phyloP scores from a whole-genome alignment of 1,139 yeast species.

The Yamadazyma dushanensis region DNA sequence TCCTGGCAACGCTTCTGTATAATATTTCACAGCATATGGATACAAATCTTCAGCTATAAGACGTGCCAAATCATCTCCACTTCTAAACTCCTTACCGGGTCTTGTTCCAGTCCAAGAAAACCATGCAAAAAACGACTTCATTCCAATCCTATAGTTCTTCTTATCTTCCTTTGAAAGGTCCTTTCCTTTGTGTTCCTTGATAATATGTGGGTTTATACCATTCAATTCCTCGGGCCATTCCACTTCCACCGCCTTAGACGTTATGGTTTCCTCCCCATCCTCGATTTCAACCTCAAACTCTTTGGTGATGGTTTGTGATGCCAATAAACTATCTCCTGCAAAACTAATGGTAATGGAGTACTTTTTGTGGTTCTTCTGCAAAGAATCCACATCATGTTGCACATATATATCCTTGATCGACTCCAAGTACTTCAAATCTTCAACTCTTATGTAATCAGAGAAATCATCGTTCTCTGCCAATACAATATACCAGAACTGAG shows the following conservation, averaged over 20 bases:
- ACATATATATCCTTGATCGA: constrained; percentile 57
- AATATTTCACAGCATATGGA: constrained; percentile 72
- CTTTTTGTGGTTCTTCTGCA: constrained; percentile 39
- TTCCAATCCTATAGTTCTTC: constrained; percentile 61
- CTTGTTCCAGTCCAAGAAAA: constrained; percentile 73
- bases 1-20: constrained; percentile 63
- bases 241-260: constrained; percentile 50
- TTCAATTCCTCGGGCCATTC: constrained; percentile 61
- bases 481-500: constrained; percentile 76
- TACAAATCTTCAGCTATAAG: constrained; percentile 65
- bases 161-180: constrained; percentile 53
- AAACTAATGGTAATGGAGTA: constrained; percentile 61
- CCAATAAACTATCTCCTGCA: constrained; percentile 37
- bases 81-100: constrained; percentile 71
- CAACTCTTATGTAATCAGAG: constrained; percentile 65
- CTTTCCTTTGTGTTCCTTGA: constrained; percentile 33
- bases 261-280: constrained; percentile 53
- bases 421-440: constrained; percentile 69
- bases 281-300: constrained; percentile 44
- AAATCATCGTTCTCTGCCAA: constrained; percentile 76
- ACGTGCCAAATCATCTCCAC: constrained; percentile 68
- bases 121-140: constrained; percentile 76
- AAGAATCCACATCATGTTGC: constrained; percentile 34
- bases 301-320: constrained; percentile 55
- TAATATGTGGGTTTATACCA: constrained; percentile 50